These are phyloP conservation scores for Zalerion maritima DNA, from an alignment of 495 filamentous ascomycete genomes.

Conservation along the genomic window DNA sequence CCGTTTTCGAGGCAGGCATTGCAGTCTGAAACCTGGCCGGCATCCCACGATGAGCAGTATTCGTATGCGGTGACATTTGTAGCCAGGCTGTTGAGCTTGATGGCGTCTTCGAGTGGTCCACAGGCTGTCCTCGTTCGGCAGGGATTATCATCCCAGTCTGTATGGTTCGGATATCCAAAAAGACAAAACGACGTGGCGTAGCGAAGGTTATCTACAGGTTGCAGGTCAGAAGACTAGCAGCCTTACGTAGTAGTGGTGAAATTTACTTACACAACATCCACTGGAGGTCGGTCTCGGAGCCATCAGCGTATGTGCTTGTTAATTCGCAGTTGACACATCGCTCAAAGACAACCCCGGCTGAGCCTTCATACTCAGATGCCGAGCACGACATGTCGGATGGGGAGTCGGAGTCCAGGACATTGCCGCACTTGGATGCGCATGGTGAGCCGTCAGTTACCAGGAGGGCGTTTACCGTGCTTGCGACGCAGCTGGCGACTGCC, in stretches of 20 bases:
- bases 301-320: constrained; percentile 18
- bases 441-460: constrained; percentile 24
- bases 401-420: constrained; percentile 21
- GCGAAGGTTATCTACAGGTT: constrained; percentile 28
- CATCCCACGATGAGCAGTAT: constrained; percentile 27
- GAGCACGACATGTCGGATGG: constrained; percentile 25
- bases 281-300: constrained; percentile 20
- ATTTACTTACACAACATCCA: constrained; percentile 25
- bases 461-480: constrained; percentile 17
- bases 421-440: constrained; percentile 29
- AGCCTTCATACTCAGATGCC: constrained; percentile 12
- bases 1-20: constrained; percentile 16
- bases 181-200: constrained; percentile 25
- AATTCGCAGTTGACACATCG: constrained; percentile 28
- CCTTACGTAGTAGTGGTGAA: not conserved
- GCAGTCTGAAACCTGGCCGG: constrained; percentile 18
- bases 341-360: constrained; percentile 22
- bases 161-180: constrained; percentile 15
- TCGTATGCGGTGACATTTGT: constrained; percentile 17
- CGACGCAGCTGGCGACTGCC: constrained; percentile 3
- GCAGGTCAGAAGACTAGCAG: constrained; percentile 2
- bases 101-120: constrained; percentile 16
- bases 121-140: constrained; percentile 30
- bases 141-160: constrained; percentile 12
- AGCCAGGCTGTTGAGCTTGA: constrained; percentile 22